Evolutionary conservation across 2,329 filamentous ascomycete species (phyloP), one percentile per base, ranked within the genome.

Genomic region (Penicillium sp.): DNA sequence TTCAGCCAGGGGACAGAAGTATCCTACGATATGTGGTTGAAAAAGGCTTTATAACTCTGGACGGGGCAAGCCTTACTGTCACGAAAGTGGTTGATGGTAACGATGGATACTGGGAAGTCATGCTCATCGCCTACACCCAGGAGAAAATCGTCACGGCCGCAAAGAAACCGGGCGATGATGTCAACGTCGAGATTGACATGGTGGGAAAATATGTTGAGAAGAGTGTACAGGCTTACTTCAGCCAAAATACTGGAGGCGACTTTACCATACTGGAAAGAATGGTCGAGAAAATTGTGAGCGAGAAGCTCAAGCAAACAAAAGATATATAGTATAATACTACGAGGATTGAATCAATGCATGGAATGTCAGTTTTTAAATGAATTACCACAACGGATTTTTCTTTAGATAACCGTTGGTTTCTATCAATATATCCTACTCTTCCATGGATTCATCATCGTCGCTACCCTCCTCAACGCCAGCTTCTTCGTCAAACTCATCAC

Each of bases 91-190:
- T 93, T 66, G 93, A 97, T 72, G 81, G 69, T 3, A 83, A 85
- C 62, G 86, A 88, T 43, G 95, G 91, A 72, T 97, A 87, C 83
- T 88, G 83, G 77, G 94, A 97, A 81, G 88, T 99, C 50, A 99
- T 99, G 94, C 80, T 99, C 60, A 97, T 99, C 71, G 84, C 89
- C 8, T 99, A 99, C 74, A 97, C 94, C 11, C 94, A 97, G 77
- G 90, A 93, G 74, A 89, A 89, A 73, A 87, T 99, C 16, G 88
- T 96, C 16, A 85, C 91, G 61, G 90, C 89, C 2, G 79, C 78
- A 52, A 97, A 97, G 82, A 79, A 83, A 73, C 76, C 82, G 28
- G 91, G 92, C 2, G 90, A 96, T 5, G 83, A 86, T 50, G 90
- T 96, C 60, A 97, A 97, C 68, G 83, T 97, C 35, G 92, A 97